Percentiles rank a stretch among this genome's conserved stretches.
Conservation (phyloP, 176 grass and related monocot species). For the Poa annua region DNA sequence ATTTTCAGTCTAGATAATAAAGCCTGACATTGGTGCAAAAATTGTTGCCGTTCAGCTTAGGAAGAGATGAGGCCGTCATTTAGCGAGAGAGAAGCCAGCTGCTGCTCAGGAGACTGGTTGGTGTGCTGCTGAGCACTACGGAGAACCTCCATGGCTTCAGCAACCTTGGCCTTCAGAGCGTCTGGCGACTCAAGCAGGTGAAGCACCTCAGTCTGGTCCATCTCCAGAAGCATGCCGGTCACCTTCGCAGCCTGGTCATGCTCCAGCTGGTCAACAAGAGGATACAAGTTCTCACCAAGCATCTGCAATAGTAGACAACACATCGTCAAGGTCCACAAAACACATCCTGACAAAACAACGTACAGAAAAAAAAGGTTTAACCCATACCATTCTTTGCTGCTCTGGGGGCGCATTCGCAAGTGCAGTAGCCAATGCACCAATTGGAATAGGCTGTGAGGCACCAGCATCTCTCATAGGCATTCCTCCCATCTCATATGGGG, state of each 20-base stretch:
- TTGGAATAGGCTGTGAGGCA: conserved; percentile 58
- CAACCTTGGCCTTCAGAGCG: conserved; percentile 82
- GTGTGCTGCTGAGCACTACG: conserved; percentile 64
- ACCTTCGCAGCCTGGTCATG: conserved; percentile 89
- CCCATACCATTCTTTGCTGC: conserved; percentile 77
- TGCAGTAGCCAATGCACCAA: conserved; percentile 75
- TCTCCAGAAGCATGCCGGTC: conserved; percentile 97
- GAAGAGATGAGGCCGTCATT: conserved; percentile 62
- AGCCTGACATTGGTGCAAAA: conserved; percentile 38
- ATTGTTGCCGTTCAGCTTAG: conserved; percentile 32
- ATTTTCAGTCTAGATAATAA: conserved; percentile 42
- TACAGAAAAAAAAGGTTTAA: background rate
- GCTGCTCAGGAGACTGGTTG: conserved; percentile 57
- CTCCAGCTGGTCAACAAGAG: conserved; percentile 88
- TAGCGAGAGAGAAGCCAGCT: conserved; percentile 66
- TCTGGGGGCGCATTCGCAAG: conserved; percentile 75
- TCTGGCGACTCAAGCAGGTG: conserved; percentile 91
- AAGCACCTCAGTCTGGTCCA: conserved; percentile 93
- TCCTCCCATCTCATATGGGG: conserved; percentile 63
- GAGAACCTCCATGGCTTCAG: conserved; percentile 90
- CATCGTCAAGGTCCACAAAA: background rate
- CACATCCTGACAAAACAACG: background rate
- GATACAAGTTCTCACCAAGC: conserved; percentile 94
- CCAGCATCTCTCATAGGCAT: conserved; percentile 60
- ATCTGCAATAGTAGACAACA: conserved; percentile 51